phyloP scores from a whole-genome alignment of 768 basidiomycete species.

The Macrocybe gigantea region DNA sequence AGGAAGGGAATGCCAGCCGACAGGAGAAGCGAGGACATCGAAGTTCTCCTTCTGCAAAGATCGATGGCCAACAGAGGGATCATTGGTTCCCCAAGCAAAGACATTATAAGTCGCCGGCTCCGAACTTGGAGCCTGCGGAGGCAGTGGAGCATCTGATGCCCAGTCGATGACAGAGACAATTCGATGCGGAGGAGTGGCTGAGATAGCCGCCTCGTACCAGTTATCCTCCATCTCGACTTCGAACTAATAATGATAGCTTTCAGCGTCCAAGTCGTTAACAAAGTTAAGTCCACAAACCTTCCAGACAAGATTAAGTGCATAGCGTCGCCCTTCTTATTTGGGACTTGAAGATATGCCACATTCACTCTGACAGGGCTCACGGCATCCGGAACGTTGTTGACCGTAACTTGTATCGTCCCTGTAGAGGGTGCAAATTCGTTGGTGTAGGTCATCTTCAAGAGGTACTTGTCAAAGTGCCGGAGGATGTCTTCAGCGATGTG shows the following conservation, averaged over 20 bases:
- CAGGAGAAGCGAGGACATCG: slow-evolving; percentile 76
- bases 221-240: slow-evolving; percentile 94
- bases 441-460: slow-evolving; percentile 36
- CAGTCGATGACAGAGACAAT: slow-evolving; percentile 92
- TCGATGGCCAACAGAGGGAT: slow-evolving; percentile 69
- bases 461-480: slow-evolving; percentile 32
- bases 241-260: slow-evolving; percentile 36
- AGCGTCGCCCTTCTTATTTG: slow-evolving; percentile 49
- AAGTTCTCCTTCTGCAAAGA: slow-evolving; percentile 55
- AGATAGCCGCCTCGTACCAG: slow-evolving; percentile 92
- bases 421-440: slow-evolving; percentile 43
- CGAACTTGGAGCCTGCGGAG: slow-evolving; percentile 25
- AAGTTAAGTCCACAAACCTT: slow-evolving; percentile 38
- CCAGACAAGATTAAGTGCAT: slow-evolving; percentile 77
- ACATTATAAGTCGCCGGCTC: slow-evolving; percentile 57
- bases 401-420: slow-evolving; percentile 31
- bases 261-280: not conserved
- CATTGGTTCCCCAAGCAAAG: slow-evolving; percentile 80
- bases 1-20: slow-evolving; percentile 90
- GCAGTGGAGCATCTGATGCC: slow-evolving; percentile 72
- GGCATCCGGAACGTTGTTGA: slow-evolving; percentile 67
- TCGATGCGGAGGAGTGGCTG: slow-evolving; percentile 64
- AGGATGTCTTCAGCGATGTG: slow-evolving; percentile 43
- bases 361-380: slow-evolving; percentile 77
- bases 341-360: slow-evolving; percentile 79